A percentile compares a stretch with the other conserved stretches of the same genome.
phyloP scores from a whole-genome alignment of 2,329 filamentous ascomycete species.

The Talaromyces sp. region DNA sequence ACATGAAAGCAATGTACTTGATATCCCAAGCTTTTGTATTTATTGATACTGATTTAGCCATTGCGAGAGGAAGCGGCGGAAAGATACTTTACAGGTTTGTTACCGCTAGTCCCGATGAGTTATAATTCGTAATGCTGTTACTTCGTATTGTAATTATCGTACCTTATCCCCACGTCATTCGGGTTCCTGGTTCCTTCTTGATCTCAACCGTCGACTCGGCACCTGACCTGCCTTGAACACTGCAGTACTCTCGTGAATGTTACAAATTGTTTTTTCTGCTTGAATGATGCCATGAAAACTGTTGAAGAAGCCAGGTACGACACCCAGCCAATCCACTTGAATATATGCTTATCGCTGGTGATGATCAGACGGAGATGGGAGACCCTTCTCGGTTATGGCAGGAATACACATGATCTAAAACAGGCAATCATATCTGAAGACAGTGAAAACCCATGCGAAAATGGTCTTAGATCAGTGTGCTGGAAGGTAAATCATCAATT shows the following conservation, averaged over 20 bases:
- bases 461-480: conserved; percentile 78
- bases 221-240: not conserved
- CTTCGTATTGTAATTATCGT: not conserved
- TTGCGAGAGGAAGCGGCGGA: not conserved
- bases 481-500: conserved; percentile 67
- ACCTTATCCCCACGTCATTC: conserved; percentile 12
- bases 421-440: conserved; percentile 61
- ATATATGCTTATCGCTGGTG: not conserved
- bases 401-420: conserved; percentile 60
- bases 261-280: not conserved
- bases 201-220: not conserved
- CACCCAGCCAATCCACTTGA: not conserved
- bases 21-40: not conserved
- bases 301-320: conserved; percentile 54
- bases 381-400: conserved; percentile 54
- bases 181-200: conserved; percentile 15
- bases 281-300: conserved; percentile 49
- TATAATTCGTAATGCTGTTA: not conserved
- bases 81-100: not conserved
- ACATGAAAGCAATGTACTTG: not conserved
- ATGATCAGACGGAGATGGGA: conserved; percentile 63
- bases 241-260: not conserved
- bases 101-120: not conserved
- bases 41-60: not conserved
- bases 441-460: conserved; percentile 61